Percentiles rank a stretch among this genome's conserved stretches.
Conservation (phyloP, 2,329 filamentous ascomycete species). For the Thelonectria discophora region DNA sequence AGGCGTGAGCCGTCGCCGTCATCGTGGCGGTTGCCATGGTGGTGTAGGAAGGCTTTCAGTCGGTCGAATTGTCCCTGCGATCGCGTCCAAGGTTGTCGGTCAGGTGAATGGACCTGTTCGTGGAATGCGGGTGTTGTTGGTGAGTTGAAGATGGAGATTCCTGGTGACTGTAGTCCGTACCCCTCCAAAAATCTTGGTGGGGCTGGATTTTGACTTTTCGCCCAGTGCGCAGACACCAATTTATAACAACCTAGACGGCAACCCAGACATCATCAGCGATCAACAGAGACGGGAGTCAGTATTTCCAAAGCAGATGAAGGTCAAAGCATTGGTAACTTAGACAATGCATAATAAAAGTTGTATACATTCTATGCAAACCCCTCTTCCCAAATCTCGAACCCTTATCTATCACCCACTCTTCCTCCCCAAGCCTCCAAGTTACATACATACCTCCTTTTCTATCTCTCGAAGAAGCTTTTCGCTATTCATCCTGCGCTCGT, state of each 20-base stretch:
- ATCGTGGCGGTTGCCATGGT: slow-evolving; percentile 67
- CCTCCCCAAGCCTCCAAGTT: no score
- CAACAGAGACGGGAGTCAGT: no score
- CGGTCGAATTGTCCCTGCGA: not conserved
- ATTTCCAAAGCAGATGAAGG: no score
- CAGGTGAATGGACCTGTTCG: not conserved
- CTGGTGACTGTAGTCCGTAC: slow-evolving; percentile 31
- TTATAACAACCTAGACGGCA: slow-evolving; percentile 20
- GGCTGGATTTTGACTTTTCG: slow-evolving; percentile 22
- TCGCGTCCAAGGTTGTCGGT: not conserved
- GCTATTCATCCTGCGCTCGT: not conserved
- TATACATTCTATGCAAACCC: no score
- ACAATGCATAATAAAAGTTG: no score
- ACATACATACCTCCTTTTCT: not conserved
- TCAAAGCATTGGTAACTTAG: not conserved
- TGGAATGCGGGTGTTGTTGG: not conserved
- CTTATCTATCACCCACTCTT: no score
- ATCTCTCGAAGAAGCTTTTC: not conserved
- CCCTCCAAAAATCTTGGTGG: slow-evolving; percentile 42
- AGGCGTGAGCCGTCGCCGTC: slow-evolving; percentile 64
- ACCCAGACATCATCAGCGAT: no score
- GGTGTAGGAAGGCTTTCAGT: not conserved
- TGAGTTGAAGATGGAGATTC: slow-evolving; percentile 23
- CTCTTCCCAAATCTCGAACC: no score
- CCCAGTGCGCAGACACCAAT: slow-evolving; percentile 32